These are phyloP conservation scores for Leccinum subrobustum DNA, from an alignment of 1,284 basidiomycete genomes.

Conservation along the genomic window DNA sequence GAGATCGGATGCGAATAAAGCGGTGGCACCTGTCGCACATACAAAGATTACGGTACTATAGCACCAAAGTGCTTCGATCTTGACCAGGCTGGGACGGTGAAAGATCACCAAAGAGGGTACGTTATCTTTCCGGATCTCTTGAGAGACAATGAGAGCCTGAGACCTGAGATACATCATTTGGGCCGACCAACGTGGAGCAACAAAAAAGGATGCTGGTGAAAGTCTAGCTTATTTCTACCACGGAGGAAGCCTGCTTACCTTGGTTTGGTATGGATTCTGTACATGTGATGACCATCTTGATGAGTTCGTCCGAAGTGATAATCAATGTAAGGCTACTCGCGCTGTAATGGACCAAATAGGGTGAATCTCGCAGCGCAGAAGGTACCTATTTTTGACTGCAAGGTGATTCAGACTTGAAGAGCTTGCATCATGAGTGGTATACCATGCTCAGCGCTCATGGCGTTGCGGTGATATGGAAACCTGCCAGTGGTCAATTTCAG, in stretches of 20 bases:
- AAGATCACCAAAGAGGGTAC: neutral
- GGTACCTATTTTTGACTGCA: too few species aligned
- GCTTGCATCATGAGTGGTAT: conserved; percentile 14
- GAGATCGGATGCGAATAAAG: neutral
- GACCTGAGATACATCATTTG: neutral
- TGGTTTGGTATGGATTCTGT: too few species aligned
- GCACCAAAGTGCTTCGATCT: too few species aligned
- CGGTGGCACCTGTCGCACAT: neutral
- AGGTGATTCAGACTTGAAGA: conserved; percentile 16
- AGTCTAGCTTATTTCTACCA: conserved; percentile 42
- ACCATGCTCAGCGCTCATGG: conserved; percentile 13
- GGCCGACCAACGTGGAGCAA: neutral
- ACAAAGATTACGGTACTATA: neutral
- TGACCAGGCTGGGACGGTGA: too few species aligned
- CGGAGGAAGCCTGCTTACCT: too few species aligned
- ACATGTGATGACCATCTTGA: too few species aligned
- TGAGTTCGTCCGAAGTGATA: conserved; percentile 15
- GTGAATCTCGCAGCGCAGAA: conserved; percentile 39
- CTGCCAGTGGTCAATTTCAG: neutral
- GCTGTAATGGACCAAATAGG: conserved; percentile 43
- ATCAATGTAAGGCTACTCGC: conserved; percentile 36
- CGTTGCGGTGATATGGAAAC: neutral
- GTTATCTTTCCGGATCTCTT: too few species aligned
- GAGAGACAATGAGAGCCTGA: too few species aligned
- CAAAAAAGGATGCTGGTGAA: conserved; percentile 47